Evolutionary conservation across 306 rosid species (phyloP).

Genomic region (Crataegus laevigata): DNA sequence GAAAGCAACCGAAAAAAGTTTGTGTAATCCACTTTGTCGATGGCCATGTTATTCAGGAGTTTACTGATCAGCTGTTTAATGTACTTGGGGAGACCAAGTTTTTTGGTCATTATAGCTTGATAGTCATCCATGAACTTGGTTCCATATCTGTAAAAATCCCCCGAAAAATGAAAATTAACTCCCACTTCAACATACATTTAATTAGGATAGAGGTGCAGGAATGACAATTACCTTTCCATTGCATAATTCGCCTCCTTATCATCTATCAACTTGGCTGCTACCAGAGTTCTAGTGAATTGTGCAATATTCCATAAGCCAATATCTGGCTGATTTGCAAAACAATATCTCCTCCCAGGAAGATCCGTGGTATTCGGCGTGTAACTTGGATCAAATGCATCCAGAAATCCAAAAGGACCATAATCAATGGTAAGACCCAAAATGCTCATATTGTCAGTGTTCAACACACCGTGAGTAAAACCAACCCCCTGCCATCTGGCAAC

Average conservation of each 20-base stretch:
- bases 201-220: neutral
- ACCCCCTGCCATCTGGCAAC: slow-evolving; percentile 97
- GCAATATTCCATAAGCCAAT: slow-evolving; percentile 94
- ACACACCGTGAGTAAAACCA: slow-evolving; percentile 97
- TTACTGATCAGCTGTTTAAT: slow-evolving; percentile 78
- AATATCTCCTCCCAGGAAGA: slow-evolving; percentile 97
- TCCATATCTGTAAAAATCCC: slow-evolving; percentile 63
- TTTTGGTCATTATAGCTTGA: slow-evolving; percentile 88
- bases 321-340: slow-evolving; percentile 98
- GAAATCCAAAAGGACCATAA: slow-evolving; percentile 96
- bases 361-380: slow-evolving; percentile 94
- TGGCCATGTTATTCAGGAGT: slow-evolving; percentile 90
- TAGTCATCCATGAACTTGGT: slow-evolving; percentile 92
- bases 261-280: slow-evolving; percentile 66
- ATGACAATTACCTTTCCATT: slow-evolving; percentile 77
- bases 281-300: slow-evolving; percentile 60
- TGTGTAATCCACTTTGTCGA: slow-evolving; percentile 97
- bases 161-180: slow-evolving; percentile 13
- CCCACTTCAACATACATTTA: neutral
- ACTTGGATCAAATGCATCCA: slow-evolving; percentile 99
- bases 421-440: slow-evolving; percentile 95
- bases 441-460: slow-evolving; percentile 99
- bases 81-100: slow-evolving; percentile 91
- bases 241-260: slow-evolving; percentile 93
- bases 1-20: slow-evolving; percentile 81